phyloP scores from a whole-genome alignment of 1,284 basidiomycete genomes.

The Rhodotorula mucilaginosa region DNA sequence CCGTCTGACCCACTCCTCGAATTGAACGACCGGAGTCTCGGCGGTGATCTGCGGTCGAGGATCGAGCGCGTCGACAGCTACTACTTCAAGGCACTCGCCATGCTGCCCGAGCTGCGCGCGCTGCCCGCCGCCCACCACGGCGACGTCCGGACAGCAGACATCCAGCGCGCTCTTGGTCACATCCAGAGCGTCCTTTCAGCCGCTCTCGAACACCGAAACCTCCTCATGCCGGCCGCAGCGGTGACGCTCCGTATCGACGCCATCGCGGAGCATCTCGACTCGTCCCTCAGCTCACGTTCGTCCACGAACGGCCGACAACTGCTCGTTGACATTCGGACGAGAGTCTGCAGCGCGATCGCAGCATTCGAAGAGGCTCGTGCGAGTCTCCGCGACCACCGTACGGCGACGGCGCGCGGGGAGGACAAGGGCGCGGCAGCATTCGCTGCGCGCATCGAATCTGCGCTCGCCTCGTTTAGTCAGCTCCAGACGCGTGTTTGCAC shows the following conservation, averaged over 20 bases:
- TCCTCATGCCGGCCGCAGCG: conserved; percentile 14
- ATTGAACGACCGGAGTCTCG: conserved; percentile 34
- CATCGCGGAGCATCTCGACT: conserved; percentile 20
- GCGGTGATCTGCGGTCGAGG: conserved; percentile 45
- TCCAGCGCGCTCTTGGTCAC: conserved; percentile 73
- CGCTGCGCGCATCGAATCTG: neutral
- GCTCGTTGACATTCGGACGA: too few relatives aligned
- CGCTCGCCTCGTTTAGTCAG: conserved; percentile 23
- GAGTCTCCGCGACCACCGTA: neutral
- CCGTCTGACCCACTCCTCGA: conserved; percentile 49
- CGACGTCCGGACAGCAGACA: conserved; percentile 79
- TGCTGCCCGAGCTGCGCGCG: conserved; percentile 67
- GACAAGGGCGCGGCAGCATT: neutral
- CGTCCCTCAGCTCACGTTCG: neutral
- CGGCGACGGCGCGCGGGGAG: neutral
- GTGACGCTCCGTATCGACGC: conserved; percentile 15
- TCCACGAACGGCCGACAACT: too few relatives aligned
- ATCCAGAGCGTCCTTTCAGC: conserved; percentile 64
- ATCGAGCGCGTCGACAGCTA: conserved; percentile 53
- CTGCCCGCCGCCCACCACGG: conserved; percentile 69
- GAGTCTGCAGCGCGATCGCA: neutral
- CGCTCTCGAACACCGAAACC: conserved; percentile 32
- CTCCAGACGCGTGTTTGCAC: conserved; percentile 11
- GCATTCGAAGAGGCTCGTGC: conserved; percentile 5
- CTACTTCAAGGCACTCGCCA: conserved; percentile 66